phyloP scores from a whole-genome alignment of 208 protist genomes.

The Trypanosoma avium region DNA sequence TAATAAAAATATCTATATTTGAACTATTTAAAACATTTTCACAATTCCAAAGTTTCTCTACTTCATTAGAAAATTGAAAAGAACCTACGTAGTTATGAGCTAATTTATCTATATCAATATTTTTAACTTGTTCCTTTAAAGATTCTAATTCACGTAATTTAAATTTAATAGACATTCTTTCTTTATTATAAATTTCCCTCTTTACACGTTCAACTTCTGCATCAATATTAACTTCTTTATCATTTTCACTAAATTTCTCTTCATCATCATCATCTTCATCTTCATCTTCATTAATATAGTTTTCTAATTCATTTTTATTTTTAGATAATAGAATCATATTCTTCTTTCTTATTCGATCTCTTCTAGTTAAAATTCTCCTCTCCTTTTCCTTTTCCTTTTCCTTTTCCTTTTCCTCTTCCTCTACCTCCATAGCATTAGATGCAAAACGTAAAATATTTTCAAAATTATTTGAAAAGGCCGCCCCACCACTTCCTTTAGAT shows the following conservation, averaged over 20 bases:
- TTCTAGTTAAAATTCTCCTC: too few relatives aligned
- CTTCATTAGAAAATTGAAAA: slow-evolving; percentile 49
- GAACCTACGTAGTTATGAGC: slow-evolving; percentile 28
- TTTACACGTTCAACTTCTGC: slow-evolving; percentile 43
- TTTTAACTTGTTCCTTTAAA: slow-evolving; percentile 40
- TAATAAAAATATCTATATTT: slow-evolving; percentile 57
- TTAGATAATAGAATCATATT: too few relatives aligned
- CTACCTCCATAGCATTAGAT: slow-evolving; percentile 9
- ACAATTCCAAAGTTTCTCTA: slow-evolving; percentile 55
- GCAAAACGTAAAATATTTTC: slow-evolving; percentile 32
- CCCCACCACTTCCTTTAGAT: background rate
- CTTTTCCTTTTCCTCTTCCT: background rate
- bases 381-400: background rate
- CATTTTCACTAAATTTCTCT: background rate
- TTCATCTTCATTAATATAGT: background rate
- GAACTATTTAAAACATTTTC: slow-evolving; percentile 32
- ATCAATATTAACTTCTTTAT: slow-evolving; percentile 32
- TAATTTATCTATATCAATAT: slow-evolving; percentile 40
- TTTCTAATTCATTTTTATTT: too few relatives aligned
- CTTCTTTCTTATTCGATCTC: too few relatives aligned
- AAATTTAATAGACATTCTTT: slow-evolving; percentile 47
- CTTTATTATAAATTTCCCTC: slow-evolving; percentile 30
- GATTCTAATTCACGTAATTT: slow-evolving; percentile 65
- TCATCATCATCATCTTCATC: background rate
- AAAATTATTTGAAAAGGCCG: background rate